Percentiles rank a stretch among this genome's conserved stretches.
Conservation (phyloP, 495 filamentous ascomycete species). For the Tuber magnatum region DNA sequence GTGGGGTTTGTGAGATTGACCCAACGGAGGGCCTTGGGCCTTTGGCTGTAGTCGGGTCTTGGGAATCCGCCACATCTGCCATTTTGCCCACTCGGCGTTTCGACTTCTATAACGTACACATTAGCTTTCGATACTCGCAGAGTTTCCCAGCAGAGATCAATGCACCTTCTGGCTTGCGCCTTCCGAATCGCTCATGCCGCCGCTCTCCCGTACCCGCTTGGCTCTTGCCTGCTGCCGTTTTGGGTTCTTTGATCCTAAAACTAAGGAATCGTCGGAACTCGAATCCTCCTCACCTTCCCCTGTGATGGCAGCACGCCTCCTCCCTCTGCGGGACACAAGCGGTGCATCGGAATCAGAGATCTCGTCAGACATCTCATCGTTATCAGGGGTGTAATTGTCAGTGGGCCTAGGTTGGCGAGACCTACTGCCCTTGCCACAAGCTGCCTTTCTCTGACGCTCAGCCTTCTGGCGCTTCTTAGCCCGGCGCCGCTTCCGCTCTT, state of each 20-base stretch:
- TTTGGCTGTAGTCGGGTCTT: not conserved
- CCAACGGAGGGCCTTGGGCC: not conserved
- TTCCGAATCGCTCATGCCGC: not conserved
- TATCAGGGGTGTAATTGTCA: not conserved
- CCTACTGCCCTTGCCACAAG: constrained; percentile 16
- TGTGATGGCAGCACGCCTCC: not conserved
- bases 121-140: not conserved
- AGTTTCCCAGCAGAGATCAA: not conserved
- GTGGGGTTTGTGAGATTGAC: not conserved
- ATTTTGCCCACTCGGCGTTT: not conserved
- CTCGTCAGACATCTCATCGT: not conserved
- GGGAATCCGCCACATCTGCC: not conserved
- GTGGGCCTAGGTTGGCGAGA: not conserved
- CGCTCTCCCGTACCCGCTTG: not conserved
- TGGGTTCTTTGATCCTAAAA: not conserved
- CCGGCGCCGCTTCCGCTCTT: constrained; percentile 22
- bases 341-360: not conserved
- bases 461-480: constrained; percentile 28
- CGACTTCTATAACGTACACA: not conserved
- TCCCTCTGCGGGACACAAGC: not conserved
- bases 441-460: constrained; percentile 7
- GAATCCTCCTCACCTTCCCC: not conserved
- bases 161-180: not conserved
- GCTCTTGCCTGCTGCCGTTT: not conserved
- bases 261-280: not conserved